These are phyloP conservation scores for Penicillium ochrochloron DNA, from an alignment of 495 filamentous ascomycete genomes.

Conservation along the genomic window DNA sequence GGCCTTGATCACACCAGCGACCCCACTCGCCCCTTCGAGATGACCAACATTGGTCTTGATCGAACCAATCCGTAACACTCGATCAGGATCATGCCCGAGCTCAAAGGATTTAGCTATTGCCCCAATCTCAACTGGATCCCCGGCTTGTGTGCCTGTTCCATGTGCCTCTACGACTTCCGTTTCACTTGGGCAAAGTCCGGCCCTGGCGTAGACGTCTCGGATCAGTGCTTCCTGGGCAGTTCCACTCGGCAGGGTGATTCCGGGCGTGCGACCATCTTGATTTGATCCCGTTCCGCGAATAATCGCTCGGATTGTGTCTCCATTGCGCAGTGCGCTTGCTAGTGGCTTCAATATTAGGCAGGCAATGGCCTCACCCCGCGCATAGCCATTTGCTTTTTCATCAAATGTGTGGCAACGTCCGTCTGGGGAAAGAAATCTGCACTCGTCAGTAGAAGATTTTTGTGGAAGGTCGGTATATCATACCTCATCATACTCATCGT, in stretches of 20 bases:
- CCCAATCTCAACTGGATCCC: slow-evolving; percentile 64
- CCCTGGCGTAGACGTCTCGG: slow-evolving; percentile 52
- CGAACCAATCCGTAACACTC: slow-evolving; percentile 32
- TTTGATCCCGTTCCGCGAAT: slow-evolving; percentile 47
- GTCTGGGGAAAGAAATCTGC: slow-evolving; percentile 37
- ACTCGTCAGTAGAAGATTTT: neutral
- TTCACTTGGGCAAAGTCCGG: slow-evolving; percentile 39
- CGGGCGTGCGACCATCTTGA: slow-evolving; percentile 42
- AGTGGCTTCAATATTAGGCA: slow-evolving; percentile 44
- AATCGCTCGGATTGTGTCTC: slow-evolving; percentile 44
- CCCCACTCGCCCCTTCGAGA: slow-evolving; percentile 37
- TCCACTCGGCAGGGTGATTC: slow-evolving; percentile 46
- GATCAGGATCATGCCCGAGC: slow-evolving; percentile 8
- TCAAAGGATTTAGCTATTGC: slow-evolving; percentile 47
- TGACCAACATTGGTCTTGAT: slow-evolving; percentile 50
- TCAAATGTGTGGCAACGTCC: slow-evolving; percentile 44
- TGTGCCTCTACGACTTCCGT: slow-evolving; percentile 37
- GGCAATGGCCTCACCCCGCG: slow-evolving; percentile 38
- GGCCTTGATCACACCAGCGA: slow-evolving; percentile 43
- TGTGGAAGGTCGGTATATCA: too few species aligned
- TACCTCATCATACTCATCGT: slow-evolving; percentile 32
- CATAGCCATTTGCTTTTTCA: slow-evolving; percentile 39
- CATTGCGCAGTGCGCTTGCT: slow-evolving; percentile 35
- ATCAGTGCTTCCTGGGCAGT: slow-evolving; percentile 62
- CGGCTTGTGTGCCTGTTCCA: slow-evolving; percentile 62